Base-by-base conservation (phyloP, 352 stramenopile genomes). In the Thalassiosira livingstoniorum region DNA sequence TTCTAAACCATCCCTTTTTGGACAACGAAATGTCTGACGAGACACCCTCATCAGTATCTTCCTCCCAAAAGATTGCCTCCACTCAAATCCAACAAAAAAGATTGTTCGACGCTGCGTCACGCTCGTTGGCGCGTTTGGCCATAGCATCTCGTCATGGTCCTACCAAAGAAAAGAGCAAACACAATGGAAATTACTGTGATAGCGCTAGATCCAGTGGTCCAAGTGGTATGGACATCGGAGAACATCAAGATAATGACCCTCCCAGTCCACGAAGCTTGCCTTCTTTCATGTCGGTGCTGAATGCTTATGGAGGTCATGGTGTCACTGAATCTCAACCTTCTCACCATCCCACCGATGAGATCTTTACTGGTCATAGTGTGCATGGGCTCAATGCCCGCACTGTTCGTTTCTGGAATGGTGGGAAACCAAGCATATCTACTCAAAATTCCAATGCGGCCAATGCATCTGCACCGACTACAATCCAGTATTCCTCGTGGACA, bases 281-380 rank as follows among this genome's bases (percentile, higher is more conserved):
- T 25, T 31, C 60, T 21, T 87, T 76, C 71, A 81, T 87, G 70
- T 83, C 80, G 3, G 80, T 87, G 1, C 54, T 83, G 64, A 87
- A 83, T 83, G 75, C 78, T 5, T 45, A 76, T 69, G 76, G 73
- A 68, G 69, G 76, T 27, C 62, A 53, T 55, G 45, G n/a, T 72
- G 37, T n/a, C 47, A 58, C 5, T 5, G 47, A 27, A 15, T 58
- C 21, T 58, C 47, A 10, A 29, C 47, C 27, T 58, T n/a, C 27
- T 58, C n/a, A 27, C 10, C n/a, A 29, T 58, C 47, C 5, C 54
- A 74, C 66, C 3, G 61, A 62, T 10, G 69, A 80, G 34, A 23
- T 81, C 29, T 87, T 87, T 65, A 62, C 23, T 35, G 80, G 80
- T 32, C 69, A 74, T 21, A 87, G 80, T 70, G 80, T 87, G 15